Evolutionary conservation across 495 filamentous ascomycete genomes (phyloP).

Genomic region (Cenococcum geophilum): DNA sequence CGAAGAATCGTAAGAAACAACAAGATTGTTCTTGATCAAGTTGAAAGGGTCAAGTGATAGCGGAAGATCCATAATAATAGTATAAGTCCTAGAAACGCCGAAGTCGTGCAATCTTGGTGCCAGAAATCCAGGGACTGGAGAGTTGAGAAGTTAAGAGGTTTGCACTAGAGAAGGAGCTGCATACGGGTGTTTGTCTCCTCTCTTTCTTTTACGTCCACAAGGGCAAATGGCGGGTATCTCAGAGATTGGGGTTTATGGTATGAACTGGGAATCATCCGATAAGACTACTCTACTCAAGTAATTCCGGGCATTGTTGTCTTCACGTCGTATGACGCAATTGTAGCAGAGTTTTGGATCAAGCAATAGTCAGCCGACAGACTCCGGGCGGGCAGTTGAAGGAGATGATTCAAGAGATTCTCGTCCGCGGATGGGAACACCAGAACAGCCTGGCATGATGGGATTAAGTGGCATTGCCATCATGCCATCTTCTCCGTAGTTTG

Average conservation of each 20-base stretch:
- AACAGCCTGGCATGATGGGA: neutral
- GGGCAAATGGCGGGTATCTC: constrained; percentile 7
- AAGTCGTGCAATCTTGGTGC: constrained; percentile 67
- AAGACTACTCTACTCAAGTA: neutral
- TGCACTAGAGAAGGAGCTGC: neutral
- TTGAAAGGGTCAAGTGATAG: constrained; percentile 57
- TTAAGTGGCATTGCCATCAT: neutral
- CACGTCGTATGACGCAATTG: neutral
- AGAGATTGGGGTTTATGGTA: neutral
- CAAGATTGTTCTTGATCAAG: constrained; percentile 46
- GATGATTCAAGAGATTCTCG: neutral
- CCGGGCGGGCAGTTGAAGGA: neutral
- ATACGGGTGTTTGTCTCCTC: constrained; percentile 22
- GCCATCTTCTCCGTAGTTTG: neutral
- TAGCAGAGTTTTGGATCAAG: neutral
- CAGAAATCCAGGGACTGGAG: constrained; percentile 51
- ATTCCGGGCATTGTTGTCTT: neutral
- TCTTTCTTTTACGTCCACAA: constrained; percentile 6
- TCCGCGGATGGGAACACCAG: neutral
- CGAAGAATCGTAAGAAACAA: constrained; percentile 50
- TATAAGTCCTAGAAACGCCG: constrained; percentile 53
- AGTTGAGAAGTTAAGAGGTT: constrained; percentile 37
- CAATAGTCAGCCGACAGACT: neutral
- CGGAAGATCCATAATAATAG: constrained; percentile 61
- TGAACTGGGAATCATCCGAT: neutral